Evolutionary conservation across 164 flowering plant genomes (phyloP), one percentile per base, ranked within the genome.

Genomic region (Berberis thunbergii): DNA sequence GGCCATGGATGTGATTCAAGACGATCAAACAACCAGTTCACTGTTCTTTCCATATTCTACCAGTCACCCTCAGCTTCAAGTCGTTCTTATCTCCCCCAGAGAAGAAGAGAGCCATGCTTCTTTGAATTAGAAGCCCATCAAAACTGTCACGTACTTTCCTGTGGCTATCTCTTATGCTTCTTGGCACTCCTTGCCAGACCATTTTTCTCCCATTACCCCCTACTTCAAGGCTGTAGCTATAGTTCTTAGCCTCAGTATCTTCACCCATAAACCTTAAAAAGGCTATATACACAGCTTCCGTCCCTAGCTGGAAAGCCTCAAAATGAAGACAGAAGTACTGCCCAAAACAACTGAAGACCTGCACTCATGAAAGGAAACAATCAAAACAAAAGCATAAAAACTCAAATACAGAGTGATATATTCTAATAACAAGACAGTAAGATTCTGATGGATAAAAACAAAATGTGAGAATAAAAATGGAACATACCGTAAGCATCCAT

Each of bases 401-500:
- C 59, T 40, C 48, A 44, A 56, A 67, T 2, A 62, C 49, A 67
- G n/a, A n/a, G n/a, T n/a, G n/a, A n/a, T n/a, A n/a, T n/a, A n/a
- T n/a, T n/a, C n/a, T n/a, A n/a, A n/a, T n/a, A n/a, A 54, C 26
- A 45, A n/a, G 13, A 53, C 2, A 2, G 39, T 12, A 60, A 39
- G 50, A 11, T 44, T 42, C 7, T 45, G 39, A 64, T 45, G 6
- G 26, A 10, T 7, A 1, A 45, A 49, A 43, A 41, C 48, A 48
- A 42, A 62, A 38, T 12, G 61, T n/a, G 45, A 50, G 26, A 46
- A 6, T 26, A 52, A 68, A 6, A 45, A 39, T 46, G n/a, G n/a
- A 26, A 52, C 11, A 57, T 85, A 91, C 98, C 80, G 96, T 92
- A 49, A 92, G 76, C 96, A 92, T 92, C 96, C 96, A 89, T 4